Evolutionary conservation across 352 stramenopile genomes (phyloP), one percentile per base, ranked within the genome.

Genomic region (Bremia lactucae): DNA sequence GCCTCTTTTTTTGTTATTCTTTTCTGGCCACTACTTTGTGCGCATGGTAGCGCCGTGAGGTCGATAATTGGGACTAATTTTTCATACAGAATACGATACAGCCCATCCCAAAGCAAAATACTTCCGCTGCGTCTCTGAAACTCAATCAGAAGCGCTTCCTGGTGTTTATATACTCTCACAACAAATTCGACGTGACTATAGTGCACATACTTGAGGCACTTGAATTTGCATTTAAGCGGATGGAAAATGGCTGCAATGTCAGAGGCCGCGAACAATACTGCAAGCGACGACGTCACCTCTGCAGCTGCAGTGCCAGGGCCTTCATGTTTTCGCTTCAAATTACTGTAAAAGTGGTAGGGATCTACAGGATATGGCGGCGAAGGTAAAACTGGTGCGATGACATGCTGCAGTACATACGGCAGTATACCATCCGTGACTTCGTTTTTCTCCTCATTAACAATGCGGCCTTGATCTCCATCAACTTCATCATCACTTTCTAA

Each of bases 171-270:
- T 8, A 87, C 64, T 16, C 78, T 57, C 19, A 87, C 56, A 16
- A 85, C 66, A 33, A 90, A 90, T 58, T 90, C 75, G 18, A 90
- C 65, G 44, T 83, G 75, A 45, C 71, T 83, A 59, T 87, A 90
- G 50, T 88, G 72, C 24, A 87, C 71, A 42, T 88, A 83, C 52
- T 87, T 87, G 49, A 90, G 65, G 47, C 78, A 88, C 41, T 87
- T 87, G 49, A 90, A 90, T 55, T 90, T 90, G 62, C 75, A 87
- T 43, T 88, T 87, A 29, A 68, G 58, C 20, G 76, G 60, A 37
- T 81, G 64, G 37, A 88, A 70, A 34, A 65, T 66, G 36, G 73
- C 68, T 50, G 86, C 75, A 42, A 90, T 75, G 16, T 80, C 68
- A 38, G 60, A 76, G 3, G 70, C 71, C 13, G 59, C 50, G 6